A percentile compares a stretch with the other conserved stretches of the same genome.
Conservation (phyloP, 108 stramenopile species). For the Mediolabrus comicus region DNA sequence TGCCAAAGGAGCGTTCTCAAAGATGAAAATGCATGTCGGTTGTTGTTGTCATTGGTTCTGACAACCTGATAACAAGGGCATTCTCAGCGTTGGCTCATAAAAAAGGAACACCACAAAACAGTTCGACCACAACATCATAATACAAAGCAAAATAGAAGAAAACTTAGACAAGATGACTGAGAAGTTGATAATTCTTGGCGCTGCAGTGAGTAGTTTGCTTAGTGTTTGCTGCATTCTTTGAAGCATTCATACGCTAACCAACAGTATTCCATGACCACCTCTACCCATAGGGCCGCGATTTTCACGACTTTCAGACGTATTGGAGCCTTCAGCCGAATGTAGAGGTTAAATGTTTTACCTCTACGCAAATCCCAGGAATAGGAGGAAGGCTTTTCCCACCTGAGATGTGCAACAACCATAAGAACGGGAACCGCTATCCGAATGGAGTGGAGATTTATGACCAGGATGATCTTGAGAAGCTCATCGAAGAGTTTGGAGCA, state of each 20-base stretch:
- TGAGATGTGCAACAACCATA: slow-evolving; percentile 50
- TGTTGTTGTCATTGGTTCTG: not conserved
- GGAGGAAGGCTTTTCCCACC: slow-evolving; percentile 39
- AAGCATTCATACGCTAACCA: not conserved
- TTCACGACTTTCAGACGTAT: slow-evolving; percentile 31
- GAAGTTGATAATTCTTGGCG: slow-evolving; percentile 28
- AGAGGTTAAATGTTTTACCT: slow-evolving; percentile 13
- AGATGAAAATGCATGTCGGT: not conserved
- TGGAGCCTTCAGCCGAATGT: slow-evolving; percentile 28
- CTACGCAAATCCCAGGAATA: slow-evolving; percentile 38
- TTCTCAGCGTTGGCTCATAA: not conserved
- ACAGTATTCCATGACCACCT: not conserved
- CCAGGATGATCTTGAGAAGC: slow-evolving; percentile 41
- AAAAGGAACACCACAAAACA: no score
- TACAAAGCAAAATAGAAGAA: not conserved
- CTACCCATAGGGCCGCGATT: slow-evolving; percentile 11
- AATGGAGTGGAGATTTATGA: slow-evolving; percentile 48
- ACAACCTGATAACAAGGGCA: not conserved
- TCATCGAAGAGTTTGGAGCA: slow-evolving; percentile 40
- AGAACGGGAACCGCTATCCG: slow-evolving; percentile 49
- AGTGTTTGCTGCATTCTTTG: not conserved
- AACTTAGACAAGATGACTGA: not conserved
- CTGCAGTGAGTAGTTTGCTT: slow-evolving; percentile 3
- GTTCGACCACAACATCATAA: no score
- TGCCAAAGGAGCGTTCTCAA: not conserved